Base-by-base conservation (phyloP, 192 early-diverging fungal genomes). In the Kickxella alabastrina region DNA sequence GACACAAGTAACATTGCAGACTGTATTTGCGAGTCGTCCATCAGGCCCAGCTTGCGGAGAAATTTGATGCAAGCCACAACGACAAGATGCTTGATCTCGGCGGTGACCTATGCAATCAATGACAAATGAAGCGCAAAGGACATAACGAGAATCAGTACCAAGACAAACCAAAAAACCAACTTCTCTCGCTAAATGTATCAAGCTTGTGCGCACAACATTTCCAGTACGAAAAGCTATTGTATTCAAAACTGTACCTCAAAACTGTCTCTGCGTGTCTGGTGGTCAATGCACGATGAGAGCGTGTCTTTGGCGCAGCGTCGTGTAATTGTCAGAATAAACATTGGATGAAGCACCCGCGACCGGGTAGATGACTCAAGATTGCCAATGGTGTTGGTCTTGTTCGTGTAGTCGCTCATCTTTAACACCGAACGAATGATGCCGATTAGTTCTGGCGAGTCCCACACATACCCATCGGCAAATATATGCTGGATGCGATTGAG, bases 41-140 rank as follows among this genome's bases (percentile, higher is more conserved):
- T 47, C 49, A 60, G 24, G 9, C 48, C 48, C 21, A 60, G 54
- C 34, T 59, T 58, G 15, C 65, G 65, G 13, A 75, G 52, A 52
- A 75, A 68, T 32, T 68, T 75, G 15, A 75, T 48, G 10, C 72
- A 75, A 1, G 61, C 65, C 22, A 68, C 35, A 5, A 39, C 49
- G 5, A 70, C 46, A 14, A 70, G 38, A 14, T 50, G 55, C 28
- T 46, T 62, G 22, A 69, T 50, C 14, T 58, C 54, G 2, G 25
- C n/a, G 3, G 54, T n/a, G 13, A 31, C 49, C 37, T 50, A 40
- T 15, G 10, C 13, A 21, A 14, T 4, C 25, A 34, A 34, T 3
- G 10, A 4, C 17, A 8, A 3, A 42, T 42, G 40, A 2, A 6
- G 4, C 22, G 15, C 10, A 23, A n/a, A n/a, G n/a, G n/a, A n/a